These are phyloP conservation scores for Nevesoporus exiguus DNA, from an alignment of 768 basidiomycete genomes.

Conservation along the genomic window DNA sequence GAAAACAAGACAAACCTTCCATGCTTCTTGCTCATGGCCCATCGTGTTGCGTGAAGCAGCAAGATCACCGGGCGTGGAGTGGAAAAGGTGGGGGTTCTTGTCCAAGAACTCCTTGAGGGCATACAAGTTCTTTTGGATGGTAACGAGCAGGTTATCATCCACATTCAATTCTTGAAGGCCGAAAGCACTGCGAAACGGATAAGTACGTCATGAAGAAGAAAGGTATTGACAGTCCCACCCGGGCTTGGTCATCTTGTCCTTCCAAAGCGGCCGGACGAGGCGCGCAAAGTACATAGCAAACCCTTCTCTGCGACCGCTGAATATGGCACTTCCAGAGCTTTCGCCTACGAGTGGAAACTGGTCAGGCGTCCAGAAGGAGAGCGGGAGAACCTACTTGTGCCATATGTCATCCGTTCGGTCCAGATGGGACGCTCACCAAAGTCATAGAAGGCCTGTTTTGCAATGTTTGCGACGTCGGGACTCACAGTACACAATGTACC, in stretches of 20 bases:
- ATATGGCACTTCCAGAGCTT: slow-evolving; percentile 68
- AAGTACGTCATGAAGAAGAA: background rate
- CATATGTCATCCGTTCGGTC: slow-evolving; percentile 74
- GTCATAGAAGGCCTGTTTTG: slow-evolving; percentile 86
- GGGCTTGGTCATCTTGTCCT: slow-evolving; percentile 63
- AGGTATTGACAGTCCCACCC: slow-evolving; percentile 41
- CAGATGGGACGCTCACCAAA: slow-evolving; percentile 81
- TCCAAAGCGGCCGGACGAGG: slow-evolving; percentile 85
- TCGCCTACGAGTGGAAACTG: slow-evolving; percentile 42
- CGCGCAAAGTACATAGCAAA: slow-evolving; percentile 85
- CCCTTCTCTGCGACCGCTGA: slow-evolving; percentile 87
- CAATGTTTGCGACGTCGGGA: slow-evolving; percentile 63
- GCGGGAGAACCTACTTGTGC: slow-evolving; percentile 49
- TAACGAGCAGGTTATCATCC: slow-evolving; percentile 57
- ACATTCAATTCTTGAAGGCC: slow-evolving; percentile 58
- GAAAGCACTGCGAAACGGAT: slow-evolving; percentile 32
- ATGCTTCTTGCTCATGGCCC: slow-evolving; percentile 78
- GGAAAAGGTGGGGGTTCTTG: slow-evolving; percentile 83
- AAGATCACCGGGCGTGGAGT: slow-evolving; percentile 71
- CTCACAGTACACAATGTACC: slow-evolving; percentile 50
- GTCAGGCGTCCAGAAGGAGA: background rate
- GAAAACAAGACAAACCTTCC: slow-evolving; percentile 56
- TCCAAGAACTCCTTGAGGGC: slow-evolving; percentile 73
- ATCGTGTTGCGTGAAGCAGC: slow-evolving; percentile 51
- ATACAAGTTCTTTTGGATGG: slow-evolving; percentile 76